phyloP scores from a whole-genome alignment of 352 stramenopile species.

The Pythium dissimile region DNA sequence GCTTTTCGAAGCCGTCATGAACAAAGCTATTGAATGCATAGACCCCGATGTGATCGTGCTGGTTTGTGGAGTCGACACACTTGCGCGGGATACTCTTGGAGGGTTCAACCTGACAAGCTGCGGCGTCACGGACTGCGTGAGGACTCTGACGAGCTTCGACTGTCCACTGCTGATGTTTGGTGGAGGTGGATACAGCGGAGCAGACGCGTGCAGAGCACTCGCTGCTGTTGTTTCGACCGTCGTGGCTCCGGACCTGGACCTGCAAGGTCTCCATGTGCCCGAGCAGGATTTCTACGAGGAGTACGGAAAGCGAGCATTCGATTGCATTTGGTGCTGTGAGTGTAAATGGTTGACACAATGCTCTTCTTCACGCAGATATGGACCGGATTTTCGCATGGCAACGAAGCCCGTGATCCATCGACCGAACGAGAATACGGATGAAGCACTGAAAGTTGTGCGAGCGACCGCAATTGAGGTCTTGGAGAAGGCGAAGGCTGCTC shows the following conservation, averaged over 20 bases:
- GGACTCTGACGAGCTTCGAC: slow-evolving; percentile 29
- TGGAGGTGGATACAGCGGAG: slow-evolving; percentile 63
- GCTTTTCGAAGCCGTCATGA: slow-evolving; percentile 41
- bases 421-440: slow-evolving; percentile 24
- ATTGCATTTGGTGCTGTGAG: too few relatives aligned
- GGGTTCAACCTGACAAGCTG: slow-evolving; percentile 48
- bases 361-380: slow-evolving; percentile 4
- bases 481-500: slow-evolving; percentile 1
- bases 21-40: slow-evolving; percentile 34
- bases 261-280: slow-evolving; percentile 30
- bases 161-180: slow-evolving; percentile 54
- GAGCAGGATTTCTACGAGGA: slow-evolving; percentile 56
- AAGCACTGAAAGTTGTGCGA: slow-evolving; percentile 9
- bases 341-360: too few relatives aligned
- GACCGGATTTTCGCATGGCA: slow-evolving; percentile 20
- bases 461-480: slow-evolving; percentile 2
- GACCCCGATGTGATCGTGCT: slow-evolving; percentile 52
- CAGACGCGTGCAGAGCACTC: slow-evolving; percentile 48
- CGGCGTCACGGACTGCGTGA: slow-evolving; percentile 32
- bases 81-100: slow-evolving; percentile 36
- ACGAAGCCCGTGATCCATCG: slow-evolving; percentile 23
- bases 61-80: slow-evolving; percentile 67
- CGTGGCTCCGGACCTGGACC: slow-evolving; percentile 21
- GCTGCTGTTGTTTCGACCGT: slow-evolving; percentile 46
- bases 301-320: too few relatives aligned